A percentile compares a stretch with the other conserved stretches of the same genome.
These are phyloP conservation scores for Schwanniomyces occidentalis DNA, from an alignment of 805 yeast species.

Conservation along the genomic window DNA sequence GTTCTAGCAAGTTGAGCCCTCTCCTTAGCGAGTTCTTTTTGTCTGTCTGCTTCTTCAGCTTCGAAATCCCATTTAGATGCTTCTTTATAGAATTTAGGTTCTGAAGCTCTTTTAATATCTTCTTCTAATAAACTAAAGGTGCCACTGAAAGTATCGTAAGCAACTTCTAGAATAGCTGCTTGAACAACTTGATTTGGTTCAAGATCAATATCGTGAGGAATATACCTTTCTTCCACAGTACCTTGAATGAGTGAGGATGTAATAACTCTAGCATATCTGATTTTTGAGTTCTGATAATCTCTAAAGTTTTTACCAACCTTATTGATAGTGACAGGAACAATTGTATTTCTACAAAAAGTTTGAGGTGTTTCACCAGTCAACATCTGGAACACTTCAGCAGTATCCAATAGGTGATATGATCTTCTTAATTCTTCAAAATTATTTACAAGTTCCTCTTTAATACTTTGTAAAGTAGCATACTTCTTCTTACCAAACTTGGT, in stretches of 20 bases:
- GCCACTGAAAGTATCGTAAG: slow-evolving; percentile 73
- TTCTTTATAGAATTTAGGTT: slow-evolving; percentile 50
- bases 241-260: slow-evolving; percentile 45
- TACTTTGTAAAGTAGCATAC: slow-evolving; percentile 78
- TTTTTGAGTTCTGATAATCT: slow-evolving; percentile 47
- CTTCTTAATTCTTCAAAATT: slow-evolving; percentile 86
- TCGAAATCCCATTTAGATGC: slow-evolving; percentile 77
- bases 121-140: slow-evolving; percentile 68
- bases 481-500: slow-evolving; percentile 68
- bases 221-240: slow-evolving; percentile 46
- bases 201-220: slow-evolving; percentile 44
- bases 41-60: slow-evolving; percentile 67
- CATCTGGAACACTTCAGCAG: slow-evolving; percentile 78
- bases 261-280: slow-evolving; percentile 40
- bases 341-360: slow-evolving; percentile 63
- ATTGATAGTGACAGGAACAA: slow-evolving; percentile 73
- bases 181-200: slow-evolving; percentile 78
- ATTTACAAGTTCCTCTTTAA: slow-evolving; percentile 81
- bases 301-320: slow-evolving; percentile 68
- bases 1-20: slow-evolving; percentile 67
- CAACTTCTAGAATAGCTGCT: slow-evolving; percentile 71
- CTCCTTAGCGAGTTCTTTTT: slow-evolving; percentile 57
- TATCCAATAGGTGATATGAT: slow-evolving; percentile 62
- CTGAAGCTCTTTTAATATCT: slow-evolving; percentile 58
- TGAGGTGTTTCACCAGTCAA: slow-evolving; percentile 83